A percentile compares a stretch with the other conserved stretches of the same genome.
These are phyloP conservation scores for Kwoniella sp. DNA, from an alignment of 768 basidiomycete species.

Conservation along the genomic window DNA sequence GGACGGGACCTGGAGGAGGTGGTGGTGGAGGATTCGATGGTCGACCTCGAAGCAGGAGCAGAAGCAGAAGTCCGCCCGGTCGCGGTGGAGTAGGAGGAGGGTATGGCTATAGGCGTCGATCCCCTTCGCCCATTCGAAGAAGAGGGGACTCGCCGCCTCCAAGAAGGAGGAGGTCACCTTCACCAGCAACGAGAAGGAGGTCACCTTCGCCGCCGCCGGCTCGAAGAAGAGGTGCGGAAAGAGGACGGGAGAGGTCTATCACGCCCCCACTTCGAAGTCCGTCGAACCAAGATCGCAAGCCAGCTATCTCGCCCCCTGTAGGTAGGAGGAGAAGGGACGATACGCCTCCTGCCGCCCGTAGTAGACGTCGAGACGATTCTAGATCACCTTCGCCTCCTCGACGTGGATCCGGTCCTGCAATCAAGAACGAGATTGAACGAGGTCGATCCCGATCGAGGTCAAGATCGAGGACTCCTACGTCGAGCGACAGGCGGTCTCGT, in stretches of 20 bases:
- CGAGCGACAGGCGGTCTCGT: slow-evolving; percentile 7
- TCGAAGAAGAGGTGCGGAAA: background rate
- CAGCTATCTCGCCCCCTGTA: background rate
- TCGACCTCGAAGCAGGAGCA: slow-evolving; percentile 15
- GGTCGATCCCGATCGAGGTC: slow-evolving; percentile 35
- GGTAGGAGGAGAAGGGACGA: slow-evolving; percentile 19
- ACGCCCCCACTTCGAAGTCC: background rate
- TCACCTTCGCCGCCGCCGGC: slow-evolving; percentile 3
- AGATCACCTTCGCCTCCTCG: slow-evolving; percentile 12
- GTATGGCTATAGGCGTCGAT: slow-evolving; percentile 30
- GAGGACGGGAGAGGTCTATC: background rate
- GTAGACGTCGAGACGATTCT: slow-evolving; percentile 4
- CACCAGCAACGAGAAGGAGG: slow-evolving; percentile 21
- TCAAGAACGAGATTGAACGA: background rate
- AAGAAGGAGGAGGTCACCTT: slow-evolving; percentile 27
- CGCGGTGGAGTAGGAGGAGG: slow-evolving; percentile 28
- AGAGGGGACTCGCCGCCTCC: slow-evolving; percentile 4
- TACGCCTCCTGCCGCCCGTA: slow-evolving; percentile 15
- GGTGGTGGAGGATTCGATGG: slow-evolving; percentile 7
- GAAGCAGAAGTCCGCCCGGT: slow-evolving; percentile 25
- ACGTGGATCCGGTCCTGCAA: background rate
- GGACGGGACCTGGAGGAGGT: background rate
- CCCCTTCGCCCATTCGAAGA: slow-evolving; percentile 16
- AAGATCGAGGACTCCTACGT: slow-evolving; percentile 20
- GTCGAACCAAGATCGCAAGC: background rate